Evolutionary conservation across 2,329 filamentous ascomycete species (phyloP).

Genomic region (Aspergillus texensis): DNA sequence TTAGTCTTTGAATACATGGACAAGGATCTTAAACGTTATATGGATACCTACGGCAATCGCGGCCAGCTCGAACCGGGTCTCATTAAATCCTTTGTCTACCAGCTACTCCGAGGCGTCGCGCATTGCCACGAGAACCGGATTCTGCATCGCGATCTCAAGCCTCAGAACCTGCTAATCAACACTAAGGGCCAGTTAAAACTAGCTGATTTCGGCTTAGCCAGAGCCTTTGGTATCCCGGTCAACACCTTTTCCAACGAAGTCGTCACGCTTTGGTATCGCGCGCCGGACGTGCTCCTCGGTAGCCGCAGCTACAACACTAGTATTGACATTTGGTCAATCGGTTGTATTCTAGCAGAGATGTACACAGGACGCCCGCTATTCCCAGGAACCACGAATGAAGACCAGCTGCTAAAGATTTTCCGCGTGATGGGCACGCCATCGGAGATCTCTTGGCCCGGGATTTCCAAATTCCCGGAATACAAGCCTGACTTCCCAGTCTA

Average conservation of each 20-base stretch:
- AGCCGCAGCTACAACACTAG: conserved; percentile 98
- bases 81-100: conserved; percentile 99
- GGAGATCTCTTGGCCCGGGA: conserved; percentile 89
- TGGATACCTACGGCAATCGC: conserved; percentile 89
- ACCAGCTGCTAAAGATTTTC: conserved; percentile 95
- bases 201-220: conserved; percentile 89
- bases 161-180: conserved; percentile 95
- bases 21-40: conserved; percentile 96
- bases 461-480: conserved; percentile 89
- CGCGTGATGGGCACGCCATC: conserved; percentile 94
- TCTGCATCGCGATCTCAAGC: conserved; percentile 92
- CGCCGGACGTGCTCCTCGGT: conserved; percentile 90
- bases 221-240: conserved; percentile 94
- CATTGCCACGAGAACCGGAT: conserved; percentile 98
- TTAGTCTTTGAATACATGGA: conserved; percentile 99
- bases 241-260: conserved; percentile 99
- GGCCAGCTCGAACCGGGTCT: conserved; percentile 85
- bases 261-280: conserved; percentile 97
- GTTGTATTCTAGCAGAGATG: conserved; percentile 99
- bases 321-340: conserved; percentile 98
- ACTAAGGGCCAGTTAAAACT: conserved; percentile 87
- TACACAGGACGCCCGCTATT: conserved; percentile 96
- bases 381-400: conserved; percentile 96
- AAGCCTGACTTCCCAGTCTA: conserved; percentile 90
- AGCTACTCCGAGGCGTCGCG: conserved; percentile 90